These are phyloP conservation scores for Drechmeria coniospora DNA, from an alignment of 2,329 filamentous ascomycete species.

Conservation along the genomic window DNA sequence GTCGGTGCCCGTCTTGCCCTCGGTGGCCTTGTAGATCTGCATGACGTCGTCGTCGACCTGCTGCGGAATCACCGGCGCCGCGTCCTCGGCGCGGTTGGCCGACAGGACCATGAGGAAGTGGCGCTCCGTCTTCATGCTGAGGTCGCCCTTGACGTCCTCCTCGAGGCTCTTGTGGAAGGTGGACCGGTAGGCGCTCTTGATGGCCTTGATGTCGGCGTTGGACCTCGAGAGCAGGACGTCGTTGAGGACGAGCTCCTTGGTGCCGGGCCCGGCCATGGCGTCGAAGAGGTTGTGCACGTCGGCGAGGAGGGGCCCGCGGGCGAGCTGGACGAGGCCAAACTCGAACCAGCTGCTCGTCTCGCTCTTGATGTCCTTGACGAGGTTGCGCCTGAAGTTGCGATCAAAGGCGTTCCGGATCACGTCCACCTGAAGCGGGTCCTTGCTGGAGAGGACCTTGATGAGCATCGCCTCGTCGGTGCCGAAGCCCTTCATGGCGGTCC, in stretches of 20 bases:
- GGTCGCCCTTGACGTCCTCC: conserved; percentile 56
- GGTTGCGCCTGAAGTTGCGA: conserved; percentile 46
- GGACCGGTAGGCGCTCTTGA: conserved; percentile 63
- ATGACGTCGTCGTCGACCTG: conserved; percentile 62
- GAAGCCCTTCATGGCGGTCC: conserved; percentile 83
- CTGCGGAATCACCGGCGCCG: conserved; percentile 54
- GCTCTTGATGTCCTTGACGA: conserved; percentile 60
- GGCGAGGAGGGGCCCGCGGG: conserved; percentile 62
- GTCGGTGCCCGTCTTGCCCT: conserved; percentile 58
- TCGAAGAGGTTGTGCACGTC: conserved; percentile 58
- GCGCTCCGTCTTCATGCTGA: conserved; percentile 73
- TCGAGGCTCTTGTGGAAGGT: conserved; percentile 54
- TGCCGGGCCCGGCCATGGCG: conserved; percentile 66
- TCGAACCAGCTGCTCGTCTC: conserved; percentile 66
- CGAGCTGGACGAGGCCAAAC: conserved; percentile 57
- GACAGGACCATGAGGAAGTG: conserved; percentile 73
- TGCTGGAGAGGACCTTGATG: conserved; percentile 52
- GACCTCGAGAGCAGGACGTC: conserved; percentile 70
- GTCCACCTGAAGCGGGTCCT: conserved; percentile 66
- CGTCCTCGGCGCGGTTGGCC: conserved; percentile 63
- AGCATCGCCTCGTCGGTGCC: conserved; percentile 74
- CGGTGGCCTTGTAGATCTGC: conserved; percentile 62
- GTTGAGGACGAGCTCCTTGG: conserved; percentile 74
- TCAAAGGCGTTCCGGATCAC: conserved; percentile 53
- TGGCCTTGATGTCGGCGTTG: conserved; percentile 77